phyloP scores from a whole-genome alignment of 495 filamentous ascomycete species.

The Annulohypoxylon maeteangense region DNA sequence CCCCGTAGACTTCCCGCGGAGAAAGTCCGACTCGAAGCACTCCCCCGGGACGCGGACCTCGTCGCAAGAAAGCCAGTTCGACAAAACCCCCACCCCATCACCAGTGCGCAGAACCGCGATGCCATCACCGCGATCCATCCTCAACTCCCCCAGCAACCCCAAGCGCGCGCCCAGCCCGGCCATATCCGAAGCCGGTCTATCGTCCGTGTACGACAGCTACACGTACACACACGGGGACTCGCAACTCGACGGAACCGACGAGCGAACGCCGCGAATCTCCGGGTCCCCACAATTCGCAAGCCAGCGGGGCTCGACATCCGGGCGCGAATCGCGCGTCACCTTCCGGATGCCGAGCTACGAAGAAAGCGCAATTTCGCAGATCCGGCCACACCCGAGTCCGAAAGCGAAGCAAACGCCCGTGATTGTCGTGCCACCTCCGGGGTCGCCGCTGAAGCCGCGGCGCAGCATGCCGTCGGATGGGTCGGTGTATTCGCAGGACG shows the following conservation, averaged over 20 bases:
- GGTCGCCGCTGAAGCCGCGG: constrained; percentile 7
- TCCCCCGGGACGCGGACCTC: background rate
- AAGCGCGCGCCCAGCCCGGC: constrained; percentile 38
- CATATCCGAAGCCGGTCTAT: constrained; percentile 43
- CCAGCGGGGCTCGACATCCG: background rate
- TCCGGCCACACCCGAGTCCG: background rate
- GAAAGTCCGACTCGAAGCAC: background rate
- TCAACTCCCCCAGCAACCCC: constrained; percentile 27
- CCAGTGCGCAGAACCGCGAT: constrained; percentile 20
- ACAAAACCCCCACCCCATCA: constrained; percentile 39
- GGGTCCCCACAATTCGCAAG: background rate
- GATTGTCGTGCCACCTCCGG: background rate
- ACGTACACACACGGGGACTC: constrained; percentile 21
- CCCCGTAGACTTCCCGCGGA: constrained; percentile 11
- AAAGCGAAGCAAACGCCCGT: background rate
- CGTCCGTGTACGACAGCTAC: constrained; percentile 49
- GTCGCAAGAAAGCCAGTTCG: background rate
- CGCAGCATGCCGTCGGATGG: constrained; percentile 36
- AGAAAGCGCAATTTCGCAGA: background rate
- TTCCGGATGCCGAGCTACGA: constrained; percentile 18
- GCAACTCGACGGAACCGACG: background rate
- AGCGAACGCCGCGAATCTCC: background rate
- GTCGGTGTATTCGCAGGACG: constrained; percentile 46
- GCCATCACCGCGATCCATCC: constrained; percentile 34
- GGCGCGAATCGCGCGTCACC: constrained; percentile 13